Base-by-base conservation (phyloP, 208 protist genomes). In the Trypanosoma cruzi region DNA sequence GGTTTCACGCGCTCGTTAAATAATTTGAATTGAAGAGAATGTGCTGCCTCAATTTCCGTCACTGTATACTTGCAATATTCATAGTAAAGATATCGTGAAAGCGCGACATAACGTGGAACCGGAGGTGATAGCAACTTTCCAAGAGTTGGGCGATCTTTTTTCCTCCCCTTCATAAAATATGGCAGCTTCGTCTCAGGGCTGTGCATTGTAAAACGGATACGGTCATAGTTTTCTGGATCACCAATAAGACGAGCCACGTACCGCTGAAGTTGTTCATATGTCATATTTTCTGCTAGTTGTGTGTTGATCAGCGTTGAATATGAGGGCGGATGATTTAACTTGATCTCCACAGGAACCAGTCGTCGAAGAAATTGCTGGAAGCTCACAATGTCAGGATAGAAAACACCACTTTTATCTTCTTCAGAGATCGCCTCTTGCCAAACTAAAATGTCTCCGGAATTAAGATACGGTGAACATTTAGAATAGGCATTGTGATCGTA, bases 21-120 rank as follows among this genome's bases (percentile, higher is more conserved):
- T 46, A 94, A 69, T 67, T 93, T 89, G 71, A 96, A 96, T 75
- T 96, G 86, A 67, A 96, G 74, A n/a, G 86, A 93, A 77, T 94
- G 86, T 40, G 85, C 80, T 22, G 65, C 75, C 61, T 96, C 88
- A 37, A 93, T 88, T 61, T 94, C 83, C 16, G 88, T 86, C 29
- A 96, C 88, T 37, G 88, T 88, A 79, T 85, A 96, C 77, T 90
- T 92, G 75, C 88, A 94, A 70, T 86, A 89, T 68, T 96, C 91
- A 66, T 91, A 96, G 72, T 96, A 96, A 55, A 96, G 73, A 59
- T 76, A 82, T 62, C 72, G 80, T 49, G 85, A 91, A 42, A 86
- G 72, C 13, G 64, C 24, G 13, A 72, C 67, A 46, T 74, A 63
- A 31, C 81, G 81, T 57, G 49, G 64, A 55, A 78, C 79, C 4